phyloP scores from a whole-genome alignment of 257 asterid species.

The Capsicum chinense region DNA sequence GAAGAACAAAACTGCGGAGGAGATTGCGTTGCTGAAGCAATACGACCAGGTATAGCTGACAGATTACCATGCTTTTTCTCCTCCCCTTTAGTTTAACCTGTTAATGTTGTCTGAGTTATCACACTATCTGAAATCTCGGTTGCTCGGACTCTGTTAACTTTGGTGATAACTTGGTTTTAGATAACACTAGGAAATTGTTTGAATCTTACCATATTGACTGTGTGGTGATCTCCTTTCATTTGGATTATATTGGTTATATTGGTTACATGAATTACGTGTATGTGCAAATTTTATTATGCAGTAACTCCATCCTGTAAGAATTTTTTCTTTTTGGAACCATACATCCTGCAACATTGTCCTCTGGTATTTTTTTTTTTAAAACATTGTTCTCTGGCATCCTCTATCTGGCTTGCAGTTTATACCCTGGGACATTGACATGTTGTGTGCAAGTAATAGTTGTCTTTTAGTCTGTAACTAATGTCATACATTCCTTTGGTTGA shows the following conservation, averaged over 20 bases:
- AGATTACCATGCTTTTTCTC: neutral
- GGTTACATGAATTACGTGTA: neutral
- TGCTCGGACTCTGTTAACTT: neutral
- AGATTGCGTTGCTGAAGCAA: slow-evolving; percentile 75
- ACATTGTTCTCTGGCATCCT: neutral
- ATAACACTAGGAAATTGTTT: neutral
- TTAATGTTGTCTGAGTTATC: neutral
- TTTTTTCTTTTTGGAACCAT: neutral
- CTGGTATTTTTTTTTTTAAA: neutral
- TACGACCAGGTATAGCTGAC: slow-evolving; percentile 63
- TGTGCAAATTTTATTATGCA: neutral
- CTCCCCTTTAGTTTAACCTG: neutral
- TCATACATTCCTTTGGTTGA: neutral
- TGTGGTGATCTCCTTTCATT: neutral
- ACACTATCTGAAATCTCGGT: neutral
- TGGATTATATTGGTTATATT: neutral
- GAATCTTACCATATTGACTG: neutral
- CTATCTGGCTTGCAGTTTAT: neutral
- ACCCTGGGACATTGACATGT: neutral
- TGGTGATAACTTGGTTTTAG: slow-evolving; percentile 10
- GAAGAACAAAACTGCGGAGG: slow-evolving; percentile 91
- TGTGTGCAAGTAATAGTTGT: neutral
- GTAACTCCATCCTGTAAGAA: neutral
- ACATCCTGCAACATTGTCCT: neutral
- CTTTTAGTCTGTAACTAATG: slow-evolving; percentile 6